Conservation (phyloP, 306 rosid species). For the Rosa rugosa region DNA sequence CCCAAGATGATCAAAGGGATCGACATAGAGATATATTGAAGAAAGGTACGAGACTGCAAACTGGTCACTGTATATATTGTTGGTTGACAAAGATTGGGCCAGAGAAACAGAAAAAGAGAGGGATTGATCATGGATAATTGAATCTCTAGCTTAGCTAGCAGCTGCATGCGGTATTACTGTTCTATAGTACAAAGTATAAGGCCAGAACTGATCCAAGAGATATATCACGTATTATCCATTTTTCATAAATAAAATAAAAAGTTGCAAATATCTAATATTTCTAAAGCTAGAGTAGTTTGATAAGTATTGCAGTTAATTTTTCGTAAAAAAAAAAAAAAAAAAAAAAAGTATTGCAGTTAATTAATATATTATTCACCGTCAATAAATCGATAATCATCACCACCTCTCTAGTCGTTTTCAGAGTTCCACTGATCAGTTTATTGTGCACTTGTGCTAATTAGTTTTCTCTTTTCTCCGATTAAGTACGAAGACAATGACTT, state of each 20-base stretch:
- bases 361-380: background rate
- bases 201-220: background rate
- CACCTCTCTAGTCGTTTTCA: background rate
- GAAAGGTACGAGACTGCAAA: conserved; percentile 18
- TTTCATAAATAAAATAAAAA: background rate
- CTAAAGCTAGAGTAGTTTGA: background rate
- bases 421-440: background rate
- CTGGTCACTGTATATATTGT: conserved; percentile 14
- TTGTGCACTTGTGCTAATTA: background rate
- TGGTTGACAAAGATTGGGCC: conserved; percentile 16
- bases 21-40: background rate
- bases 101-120: conserved; percentile 12
- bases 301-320: background rate
- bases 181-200: background rate
- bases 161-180: background rate
- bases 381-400: background rate
- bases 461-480: background rate
- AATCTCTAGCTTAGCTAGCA: background rate
- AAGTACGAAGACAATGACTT: too few species aligned
- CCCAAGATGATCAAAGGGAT: background rate
- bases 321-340: too few species aligned
- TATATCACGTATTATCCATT: background rate
- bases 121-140: conserved; percentile 21
- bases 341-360: background rate
- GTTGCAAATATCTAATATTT: background rate